Percentiles rank a stretch among this genome's conserved stretches.
phyloP scores from a whole-genome alignment of 2,329 filamentous ascomycete genomes.

The Pestalotiopsis sp. region DNA sequence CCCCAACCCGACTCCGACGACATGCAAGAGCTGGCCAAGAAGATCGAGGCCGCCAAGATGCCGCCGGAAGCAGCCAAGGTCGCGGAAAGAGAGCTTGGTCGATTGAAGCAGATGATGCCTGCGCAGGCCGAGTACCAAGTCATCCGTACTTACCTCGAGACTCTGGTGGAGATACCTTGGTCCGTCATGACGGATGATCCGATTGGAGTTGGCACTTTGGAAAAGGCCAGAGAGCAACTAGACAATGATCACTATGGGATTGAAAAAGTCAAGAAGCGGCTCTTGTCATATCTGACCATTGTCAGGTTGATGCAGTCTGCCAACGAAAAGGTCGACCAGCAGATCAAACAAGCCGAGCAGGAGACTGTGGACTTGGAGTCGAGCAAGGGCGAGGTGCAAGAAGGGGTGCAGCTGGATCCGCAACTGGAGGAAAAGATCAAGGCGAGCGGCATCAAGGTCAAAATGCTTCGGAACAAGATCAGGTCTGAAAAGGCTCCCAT shows the following conservation, averaged over 20 bases:
- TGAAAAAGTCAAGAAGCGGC: conserved; percentile 94
- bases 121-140: conserved; percentile 96
- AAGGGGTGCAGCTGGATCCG: conserved; percentile 30
- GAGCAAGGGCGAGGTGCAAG: conserved; percentile 36
- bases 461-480: conserved; percentile 76
- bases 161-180: conserved; percentile 92
- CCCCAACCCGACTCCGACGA: conserved; percentile 86
- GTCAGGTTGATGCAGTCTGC: conserved; percentile 90
- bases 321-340: conserved; percentile 78
- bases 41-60: conserved; percentile 77
- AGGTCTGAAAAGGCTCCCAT: conserved; percentile 97
- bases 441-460: conserved; percentile 62
- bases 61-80: conserved; percentile 84
- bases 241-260: conserved; percentile 96
- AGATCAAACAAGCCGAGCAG: conserved; percentile 69
- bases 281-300: conserved; percentile 96
- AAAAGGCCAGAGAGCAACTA: conserved; percentile 80
- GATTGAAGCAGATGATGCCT: conserved; percentile 92
- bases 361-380: conserved; percentile 48
- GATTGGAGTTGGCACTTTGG: conserved; percentile 77
- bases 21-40: conserved; percentile 87
- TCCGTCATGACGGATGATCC: conserved; percentile 80
- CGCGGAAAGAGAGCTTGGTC: conserved; percentile 84
- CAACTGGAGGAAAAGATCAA: conserved; percentile 40
- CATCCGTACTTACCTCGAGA: conserved; percentile 90